Conservation (phyloP, 176 grass and related monocot genomes). For the Zoysia japonica region DNA sequence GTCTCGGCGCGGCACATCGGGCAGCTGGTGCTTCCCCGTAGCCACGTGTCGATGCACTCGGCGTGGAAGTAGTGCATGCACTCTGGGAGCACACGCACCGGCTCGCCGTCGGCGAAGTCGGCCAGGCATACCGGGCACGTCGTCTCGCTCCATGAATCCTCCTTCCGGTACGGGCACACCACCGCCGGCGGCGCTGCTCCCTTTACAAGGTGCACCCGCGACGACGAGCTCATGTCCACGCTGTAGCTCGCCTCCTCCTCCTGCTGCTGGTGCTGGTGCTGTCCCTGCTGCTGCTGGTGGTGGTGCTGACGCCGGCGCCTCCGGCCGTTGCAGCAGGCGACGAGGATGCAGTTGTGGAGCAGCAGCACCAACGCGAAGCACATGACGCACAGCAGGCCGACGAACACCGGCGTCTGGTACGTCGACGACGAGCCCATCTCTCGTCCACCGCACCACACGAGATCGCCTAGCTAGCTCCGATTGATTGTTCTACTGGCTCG, state of each 20-base stretch:
- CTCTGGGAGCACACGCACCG: constrained; percentile 41
- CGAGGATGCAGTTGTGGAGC: constrained; percentile 45
- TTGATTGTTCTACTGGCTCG: not conserved
- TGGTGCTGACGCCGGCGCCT: not conserved
- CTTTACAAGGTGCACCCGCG: constrained; percentile 29
- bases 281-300: not conserved
- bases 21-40: constrained; percentile 45
- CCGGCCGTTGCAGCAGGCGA: constrained; percentile 13
- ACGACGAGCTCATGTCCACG: constrained; percentile 36
- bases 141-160: constrained; percentile 18
- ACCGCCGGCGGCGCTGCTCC: not conserved
- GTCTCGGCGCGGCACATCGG: constrained; percentile 51
- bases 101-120: constrained; percentile 54
- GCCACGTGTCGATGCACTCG: constrained; percentile 53
- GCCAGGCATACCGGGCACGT: constrained; percentile 54
- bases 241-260: not conserved
- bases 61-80: constrained; percentile 64
- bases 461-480: not conserved
- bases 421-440: not conserved
- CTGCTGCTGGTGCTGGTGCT: not conserved
- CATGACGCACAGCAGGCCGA: constrained; percentile 37
- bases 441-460: too few relatives aligned
- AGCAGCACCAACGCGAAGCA: constrained; percentile 25
- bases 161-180: constrained; percentile 40
- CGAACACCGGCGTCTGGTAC: constrained; percentile 44